Conservation (phyloP, 176 grass and related monocot genomes). For the Oryza meyeriana region DNA sequence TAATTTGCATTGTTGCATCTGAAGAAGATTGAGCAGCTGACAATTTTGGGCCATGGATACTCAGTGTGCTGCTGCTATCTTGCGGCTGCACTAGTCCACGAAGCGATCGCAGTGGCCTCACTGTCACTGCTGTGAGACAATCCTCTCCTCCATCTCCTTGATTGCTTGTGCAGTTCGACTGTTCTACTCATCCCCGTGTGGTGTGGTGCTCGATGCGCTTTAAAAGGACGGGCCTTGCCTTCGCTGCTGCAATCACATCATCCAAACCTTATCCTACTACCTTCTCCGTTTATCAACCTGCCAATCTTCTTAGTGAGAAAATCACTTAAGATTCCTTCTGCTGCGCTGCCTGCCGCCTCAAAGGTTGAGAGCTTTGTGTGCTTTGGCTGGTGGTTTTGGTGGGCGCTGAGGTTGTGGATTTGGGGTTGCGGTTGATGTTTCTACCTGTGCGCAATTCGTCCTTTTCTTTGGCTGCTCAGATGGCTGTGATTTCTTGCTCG, state of each 20-base stretch:
- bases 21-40: too few species aligned
- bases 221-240: slow-evolving; percentile 21
- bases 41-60: neutral
- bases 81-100: neutral
- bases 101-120: neutral
- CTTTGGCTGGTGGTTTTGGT: neutral
- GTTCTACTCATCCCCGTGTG: neutral
- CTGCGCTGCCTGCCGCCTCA: neutral
- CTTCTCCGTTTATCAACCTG: neutral
- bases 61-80: neutral
- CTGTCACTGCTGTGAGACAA: neutral
- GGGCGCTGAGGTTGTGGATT: neutral
- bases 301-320: neutral
- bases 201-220: slow-evolving; percentile 26
- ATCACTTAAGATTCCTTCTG: neutral
- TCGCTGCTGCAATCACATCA: neutral
- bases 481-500: neutral
- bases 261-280: neutral
- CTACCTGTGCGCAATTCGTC: neutral
- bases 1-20: too few species aligned
- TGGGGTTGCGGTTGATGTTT: neutral
- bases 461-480: neutral
- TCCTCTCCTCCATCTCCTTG: neutral
- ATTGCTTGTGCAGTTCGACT: slow-evolving; percentile 1
- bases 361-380: slow-evolving; percentile 32